Conservation (phyloP, 2,329 filamentous ascomycete species). For the Colletotrichum brevisporum region DNA sequence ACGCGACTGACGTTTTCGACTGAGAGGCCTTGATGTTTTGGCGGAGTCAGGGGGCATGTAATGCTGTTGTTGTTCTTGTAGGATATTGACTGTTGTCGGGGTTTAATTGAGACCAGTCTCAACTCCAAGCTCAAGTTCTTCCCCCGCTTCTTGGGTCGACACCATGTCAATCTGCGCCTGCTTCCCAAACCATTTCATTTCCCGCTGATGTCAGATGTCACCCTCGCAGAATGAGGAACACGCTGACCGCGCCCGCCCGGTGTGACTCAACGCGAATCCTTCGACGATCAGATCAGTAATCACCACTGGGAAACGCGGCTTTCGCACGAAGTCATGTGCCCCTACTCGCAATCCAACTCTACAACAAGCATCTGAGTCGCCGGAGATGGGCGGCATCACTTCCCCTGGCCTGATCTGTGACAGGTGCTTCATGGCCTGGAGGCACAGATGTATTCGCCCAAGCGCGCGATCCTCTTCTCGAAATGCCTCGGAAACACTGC, state of each 20-base stretch:
- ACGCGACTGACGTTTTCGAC: conserved; percentile 74
- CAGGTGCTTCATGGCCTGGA: conserved; percentile 5
- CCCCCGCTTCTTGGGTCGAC: no score
- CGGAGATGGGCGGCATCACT: background rate
- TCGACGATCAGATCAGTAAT: background rate
- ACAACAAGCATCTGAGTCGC: background rate
- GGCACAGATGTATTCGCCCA: background rate
- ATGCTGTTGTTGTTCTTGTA: background rate
- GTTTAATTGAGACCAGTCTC: no score
- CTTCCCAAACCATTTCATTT: no score
- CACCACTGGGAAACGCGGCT: background rate
- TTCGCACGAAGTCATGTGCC: background rate
- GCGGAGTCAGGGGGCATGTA: background rate
- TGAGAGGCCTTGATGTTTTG: conserved; percentile 43
- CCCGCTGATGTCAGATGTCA: no score
- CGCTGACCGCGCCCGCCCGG: background rate
- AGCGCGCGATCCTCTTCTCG: background rate
- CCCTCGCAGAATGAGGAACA: background rate
- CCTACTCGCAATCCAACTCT: background rate
- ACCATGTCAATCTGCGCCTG: no score
- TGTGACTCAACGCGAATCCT: background rate
- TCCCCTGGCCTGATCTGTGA: background rate
- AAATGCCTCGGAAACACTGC: background rate
- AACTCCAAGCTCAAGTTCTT: no score
- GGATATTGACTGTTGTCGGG: no score